A percentile compares a stretch with the other conserved stretches of the same genome.
Evolutionary conservation across 2,329 filamentous ascomycete species (phyloP).

Genomic region (Aureobasidium subglaciale): DNA sequence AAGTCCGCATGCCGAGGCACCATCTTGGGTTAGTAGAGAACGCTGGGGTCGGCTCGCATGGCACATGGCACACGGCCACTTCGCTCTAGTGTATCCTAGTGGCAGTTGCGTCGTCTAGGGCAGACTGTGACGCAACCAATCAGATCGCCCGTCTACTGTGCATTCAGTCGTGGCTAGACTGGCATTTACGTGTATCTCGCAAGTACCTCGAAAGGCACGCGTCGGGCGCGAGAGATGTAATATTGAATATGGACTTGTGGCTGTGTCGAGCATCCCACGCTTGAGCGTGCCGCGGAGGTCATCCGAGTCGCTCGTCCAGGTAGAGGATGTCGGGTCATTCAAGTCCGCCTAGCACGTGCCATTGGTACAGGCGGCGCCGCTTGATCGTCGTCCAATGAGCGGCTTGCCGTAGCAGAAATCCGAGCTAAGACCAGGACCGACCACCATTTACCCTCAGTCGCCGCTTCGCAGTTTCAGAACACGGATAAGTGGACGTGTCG

Average conservation of each 20-base stretch:
- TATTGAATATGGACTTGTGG: neutral
- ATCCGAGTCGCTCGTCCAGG: neutral
- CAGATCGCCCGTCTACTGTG: neutral
- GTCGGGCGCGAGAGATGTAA: neutral
- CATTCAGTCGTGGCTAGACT: neutral
- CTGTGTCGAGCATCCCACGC: neutral
- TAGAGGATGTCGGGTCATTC: neutral
- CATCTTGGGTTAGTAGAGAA: neutral
- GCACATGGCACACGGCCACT: conserved; percentile 3
- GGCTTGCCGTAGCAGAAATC: neutral
- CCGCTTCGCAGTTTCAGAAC: conserved; percentile 13
- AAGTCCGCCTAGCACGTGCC: conserved; percentile 5
- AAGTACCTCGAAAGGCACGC: neutral
- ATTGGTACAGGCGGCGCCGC: neutral
- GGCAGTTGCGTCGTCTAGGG: conserved; percentile 1
- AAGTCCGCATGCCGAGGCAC: neutral
- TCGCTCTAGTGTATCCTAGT: neutral
- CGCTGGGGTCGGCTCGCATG: conserved; percentile 13
- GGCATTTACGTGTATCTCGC: neutral
- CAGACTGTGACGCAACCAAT: conserved; percentile 6
- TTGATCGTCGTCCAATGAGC: neutral
- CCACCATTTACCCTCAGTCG: conserved; percentile 7
- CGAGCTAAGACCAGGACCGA: neutral
- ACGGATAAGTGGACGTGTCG: conserved; percentile 11
- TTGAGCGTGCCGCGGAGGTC: neutral